These are phyloP conservation scores for Pezicula carpinea DNA, from an alignment of 2,329 filamentous ascomycete genomes.

Conservation along the genomic window DNA sequence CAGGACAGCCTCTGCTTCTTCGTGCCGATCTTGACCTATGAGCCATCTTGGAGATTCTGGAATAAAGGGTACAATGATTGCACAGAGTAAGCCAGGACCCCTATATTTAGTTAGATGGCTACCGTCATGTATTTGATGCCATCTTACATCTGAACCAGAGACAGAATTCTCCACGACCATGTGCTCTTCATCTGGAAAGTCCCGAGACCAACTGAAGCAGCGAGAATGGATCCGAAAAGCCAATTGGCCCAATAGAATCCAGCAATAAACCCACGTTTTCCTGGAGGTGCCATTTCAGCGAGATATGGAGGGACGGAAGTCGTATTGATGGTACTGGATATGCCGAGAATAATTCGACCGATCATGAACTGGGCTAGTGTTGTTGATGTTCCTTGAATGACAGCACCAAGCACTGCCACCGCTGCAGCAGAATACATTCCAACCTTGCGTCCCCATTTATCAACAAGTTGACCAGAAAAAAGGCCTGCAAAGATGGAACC, in stretches of 20 bases:
- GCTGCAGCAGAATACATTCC: slow-evolving; percentile 12
- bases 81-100: neutral
- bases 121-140: neutral
- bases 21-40: slow-evolving; percentile 44
- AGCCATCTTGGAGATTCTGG: slow-evolving; percentile 59
- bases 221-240: slow-evolving; percentile 13
- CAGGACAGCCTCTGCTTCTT: slow-evolving; percentile 46
- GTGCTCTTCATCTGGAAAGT: slow-evolving; percentile 1
- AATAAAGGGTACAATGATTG: slow-evolving; percentile 34
- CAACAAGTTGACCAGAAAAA: slow-evolving; percentile 31
- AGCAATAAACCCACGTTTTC: neutral
- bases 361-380: slow-evolving; percentile 35
- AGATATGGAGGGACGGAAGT: neutral
- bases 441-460: slow-evolving; percentile 16
- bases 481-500: slow-evolving; percentile 27
- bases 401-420: slow-evolving; percentile 36
- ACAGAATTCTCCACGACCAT: neutral
- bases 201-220: slow-evolving; percentile 2
- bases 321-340: neutral
- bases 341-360: slow-evolving; percentile 34
- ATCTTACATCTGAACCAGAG: slow-evolving; percentile 27
- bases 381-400: slow-evolving; percentile 35
- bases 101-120: neutral
- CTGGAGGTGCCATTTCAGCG: neutral
- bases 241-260: neutral